Percentiles rank a stretch among this genome's conserved stretches.
phyloP scores from a whole-genome alignment of 768 basidiomycete genomes.

The Mycena rosella region DNA sequence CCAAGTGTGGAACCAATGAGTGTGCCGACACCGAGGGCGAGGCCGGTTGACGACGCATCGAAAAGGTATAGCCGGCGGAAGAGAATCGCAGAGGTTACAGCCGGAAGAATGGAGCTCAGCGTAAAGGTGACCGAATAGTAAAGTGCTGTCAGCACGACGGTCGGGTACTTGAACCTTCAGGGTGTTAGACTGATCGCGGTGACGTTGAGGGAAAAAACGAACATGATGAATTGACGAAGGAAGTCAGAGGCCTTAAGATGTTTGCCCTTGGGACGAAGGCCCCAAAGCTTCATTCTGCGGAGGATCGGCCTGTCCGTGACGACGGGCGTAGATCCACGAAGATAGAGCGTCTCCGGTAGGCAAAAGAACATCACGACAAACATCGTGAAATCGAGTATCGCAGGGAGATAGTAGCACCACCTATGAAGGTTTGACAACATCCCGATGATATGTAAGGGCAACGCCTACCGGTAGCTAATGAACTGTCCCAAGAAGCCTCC shows the following conservation, averaged over 20 bases:
- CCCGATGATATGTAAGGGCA: too few relatives aligned
- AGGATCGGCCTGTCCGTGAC: constrained; percentile 31
- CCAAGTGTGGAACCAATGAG: constrained; percentile 29
- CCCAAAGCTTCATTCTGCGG: constrained; percentile 30
- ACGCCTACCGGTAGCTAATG: constrained; percentile 24
- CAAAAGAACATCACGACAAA: constrained; percentile 52
- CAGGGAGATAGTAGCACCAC: constrained; percentile 59
- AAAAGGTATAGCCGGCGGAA: constrained; percentile 30
- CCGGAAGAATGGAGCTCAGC: constrained; percentile 29
- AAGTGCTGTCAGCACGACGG: constrained; percentile 27
- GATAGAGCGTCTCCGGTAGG: constrained; percentile 57
- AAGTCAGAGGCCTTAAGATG: constrained; percentile 27
- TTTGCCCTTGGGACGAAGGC: constrained; percentile 26
- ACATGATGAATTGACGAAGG: constrained; percentile 26
- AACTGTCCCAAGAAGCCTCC: constrained; percentile 44
- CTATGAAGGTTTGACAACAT: constrained; percentile 21
- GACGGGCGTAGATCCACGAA: constrained; percentile 23
- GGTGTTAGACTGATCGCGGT: background rate
- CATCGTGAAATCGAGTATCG: constrained; percentile 56
- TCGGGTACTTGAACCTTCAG: constrained; percentile 30
- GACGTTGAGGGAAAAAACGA: background rate
- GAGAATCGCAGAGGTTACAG: constrained; percentile 31
- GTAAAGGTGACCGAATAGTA: constrained; percentile 31
- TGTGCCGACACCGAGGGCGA: constrained; percentile 26
- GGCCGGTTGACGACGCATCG: constrained; percentile 22